Evolutionary conservation across 2,329 filamentous ascomycete species (phyloP).

Genomic region (Incumbomyces lentus): DNA sequence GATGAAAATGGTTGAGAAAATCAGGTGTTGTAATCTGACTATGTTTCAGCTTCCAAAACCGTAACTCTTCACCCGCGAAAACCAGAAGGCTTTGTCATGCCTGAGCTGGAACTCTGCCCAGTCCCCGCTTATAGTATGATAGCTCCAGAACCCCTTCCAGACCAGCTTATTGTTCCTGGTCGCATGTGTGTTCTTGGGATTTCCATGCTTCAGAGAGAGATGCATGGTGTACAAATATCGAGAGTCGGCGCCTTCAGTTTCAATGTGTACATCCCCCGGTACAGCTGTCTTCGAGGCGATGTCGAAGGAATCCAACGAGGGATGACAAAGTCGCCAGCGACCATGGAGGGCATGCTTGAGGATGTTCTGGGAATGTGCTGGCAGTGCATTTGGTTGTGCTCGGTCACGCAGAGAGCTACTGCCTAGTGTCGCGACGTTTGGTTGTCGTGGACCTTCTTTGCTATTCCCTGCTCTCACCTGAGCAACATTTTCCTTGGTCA

Average conservation of each 20-base stretch:
- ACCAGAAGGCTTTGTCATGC: slow-evolving; percentile 53
- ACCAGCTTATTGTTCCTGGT: slow-evolving; percentile 73
- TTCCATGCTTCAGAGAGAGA: slow-evolving; percentile 53
- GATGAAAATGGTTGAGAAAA: slow-evolving; percentile 9
- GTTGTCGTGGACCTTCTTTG: slow-evolving; percentile 9
- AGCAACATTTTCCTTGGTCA: slow-evolving; percentile 60
- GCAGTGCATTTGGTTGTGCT: slow-evolving; percentile 24
- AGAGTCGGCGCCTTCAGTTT: slow-evolving; percentile 69
- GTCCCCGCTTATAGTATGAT: slow-evolving; percentile 81
- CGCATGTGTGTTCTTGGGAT: slow-evolving; percentile 43
- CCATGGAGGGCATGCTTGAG: slow-evolving; percentile 60
- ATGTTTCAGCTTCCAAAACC: slow-evolving; percentile 28
- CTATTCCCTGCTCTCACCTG: slow-evolving; percentile 23
- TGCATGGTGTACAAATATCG: slow-evolving; percentile 84
- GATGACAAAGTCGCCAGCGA: slow-evolving; percentile 55
- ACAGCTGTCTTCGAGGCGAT: slow-evolving; percentile 1
- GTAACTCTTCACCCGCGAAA: slow-evolving; percentile 52
- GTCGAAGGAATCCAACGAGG: slow-evolving; percentile 20
- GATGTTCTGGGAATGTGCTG: slow-evolving; percentile 37
- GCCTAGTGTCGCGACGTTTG: slow-evolving; percentile 14
- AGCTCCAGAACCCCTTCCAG: slow-evolving; percentile 87
- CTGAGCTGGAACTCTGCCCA: slow-evolving; percentile 68
- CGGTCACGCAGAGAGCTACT: slow-evolving; percentile 15
- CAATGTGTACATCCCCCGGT: slow-evolving; percentile 58
- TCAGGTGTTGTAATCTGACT: not conserved